Evolutionary conservation across 257 asterid species (phyloP).

Genomic region (Solanum bulbocastanum): DNA sequence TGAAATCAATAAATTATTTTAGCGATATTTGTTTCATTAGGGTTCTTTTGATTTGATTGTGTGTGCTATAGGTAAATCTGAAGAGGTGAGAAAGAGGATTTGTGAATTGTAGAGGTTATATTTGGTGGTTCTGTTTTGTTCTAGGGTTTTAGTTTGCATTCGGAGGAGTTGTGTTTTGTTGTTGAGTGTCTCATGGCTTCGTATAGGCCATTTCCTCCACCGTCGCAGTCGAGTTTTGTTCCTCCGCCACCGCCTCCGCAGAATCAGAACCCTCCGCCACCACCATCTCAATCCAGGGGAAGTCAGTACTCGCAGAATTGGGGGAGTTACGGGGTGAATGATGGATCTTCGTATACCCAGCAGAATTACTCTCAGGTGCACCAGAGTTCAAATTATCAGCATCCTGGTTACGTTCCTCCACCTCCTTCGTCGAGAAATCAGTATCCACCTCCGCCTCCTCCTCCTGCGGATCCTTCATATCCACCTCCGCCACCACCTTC

Average conservation of each 20-base stretch:
- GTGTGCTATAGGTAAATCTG: neutral
- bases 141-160: conserved; percentile 14
- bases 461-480: conserved; percentile 63
- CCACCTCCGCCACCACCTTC: conserved; percentile 60
- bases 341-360: conserved; percentile 19
- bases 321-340: conserved; percentile 15
- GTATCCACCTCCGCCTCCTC: conserved; percentile 65
- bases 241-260: conserved; percentile 59
- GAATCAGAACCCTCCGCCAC: conserved; percentile 34
- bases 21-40: neutral
- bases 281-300: conserved; percentile 26
- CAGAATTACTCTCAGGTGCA: neutral
- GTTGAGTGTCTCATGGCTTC: conserved; percentile 45
- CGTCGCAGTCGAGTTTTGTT: conserved; percentile 38
- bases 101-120: neutral
- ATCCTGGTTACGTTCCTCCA: conserved; percentile 36
- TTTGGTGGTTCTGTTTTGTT: neutral
- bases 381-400: conserved; percentile 15
- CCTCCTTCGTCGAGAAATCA: conserved; percentile 40
- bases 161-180: neutral
- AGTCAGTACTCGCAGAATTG: conserved; percentile 18
- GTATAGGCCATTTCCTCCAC: conserved; percentile 82
- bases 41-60: neutral
- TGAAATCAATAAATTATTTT: neutral
- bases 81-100: neutral